phyloP scores from a whole-genome alignment of 1,284 basidiomycete genomes.

The Ceratobasidium sp. region DNA sequence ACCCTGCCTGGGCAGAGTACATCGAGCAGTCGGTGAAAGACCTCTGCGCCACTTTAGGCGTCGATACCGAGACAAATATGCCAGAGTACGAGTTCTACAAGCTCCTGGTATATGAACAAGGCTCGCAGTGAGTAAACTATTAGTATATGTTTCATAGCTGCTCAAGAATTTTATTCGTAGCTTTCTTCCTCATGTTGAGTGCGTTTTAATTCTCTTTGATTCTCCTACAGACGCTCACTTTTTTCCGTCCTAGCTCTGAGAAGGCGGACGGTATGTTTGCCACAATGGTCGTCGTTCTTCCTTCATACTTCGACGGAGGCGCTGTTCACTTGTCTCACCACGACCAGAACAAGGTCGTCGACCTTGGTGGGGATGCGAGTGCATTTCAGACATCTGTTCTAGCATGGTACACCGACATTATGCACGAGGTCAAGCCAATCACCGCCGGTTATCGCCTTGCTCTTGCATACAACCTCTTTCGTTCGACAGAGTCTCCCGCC shows the following conservation, averaged over 20 bases:
- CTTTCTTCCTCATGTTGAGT: no score
- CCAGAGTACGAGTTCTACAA: conserved; percentile 6
- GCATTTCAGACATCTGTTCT: conserved; percentile 4
- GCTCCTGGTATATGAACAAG: conserved; percentile 5
- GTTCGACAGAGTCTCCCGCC: background rate
- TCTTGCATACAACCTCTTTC: conserved; percentile 44
- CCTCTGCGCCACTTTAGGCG: background rate
- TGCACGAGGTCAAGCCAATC: conserved; percentile 47
- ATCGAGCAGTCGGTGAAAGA: background rate
- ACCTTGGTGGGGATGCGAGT: no score
- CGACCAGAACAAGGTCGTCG: background rate
- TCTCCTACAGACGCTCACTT: no score
- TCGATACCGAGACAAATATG: background rate
- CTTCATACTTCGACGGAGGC: conserved; percentile 43
- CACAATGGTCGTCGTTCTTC: conserved; percentile 47
- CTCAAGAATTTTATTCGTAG: no score
- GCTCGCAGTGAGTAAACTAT: background rate
- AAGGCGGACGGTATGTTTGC: conserved; percentile 42
- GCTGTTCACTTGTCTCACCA: conserved; percentile 18
- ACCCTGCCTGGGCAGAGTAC: conserved; percentile 7
- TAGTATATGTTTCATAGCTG: no score
- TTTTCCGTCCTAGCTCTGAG: background rate
- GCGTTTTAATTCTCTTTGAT: no score
- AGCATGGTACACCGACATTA: conserved; percentile 48
- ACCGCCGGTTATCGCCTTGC: conserved; percentile 42